Conservation (phyloP, 2,329 filamentous ascomycete species). For the Fusarium torulosum region DNA sequence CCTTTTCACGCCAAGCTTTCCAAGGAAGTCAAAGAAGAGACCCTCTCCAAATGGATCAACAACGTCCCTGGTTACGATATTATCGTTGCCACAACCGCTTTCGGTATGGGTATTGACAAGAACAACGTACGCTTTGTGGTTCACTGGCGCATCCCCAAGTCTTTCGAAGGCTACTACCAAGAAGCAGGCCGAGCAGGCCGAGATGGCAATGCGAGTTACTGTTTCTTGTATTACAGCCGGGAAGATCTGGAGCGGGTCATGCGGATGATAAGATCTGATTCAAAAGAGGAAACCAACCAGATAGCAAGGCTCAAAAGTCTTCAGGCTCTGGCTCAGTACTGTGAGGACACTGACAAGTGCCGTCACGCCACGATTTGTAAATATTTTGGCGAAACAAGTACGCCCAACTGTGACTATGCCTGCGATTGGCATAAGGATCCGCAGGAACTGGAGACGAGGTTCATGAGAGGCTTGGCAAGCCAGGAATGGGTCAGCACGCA, state of each 20-base stretch:
- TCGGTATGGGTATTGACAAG: slow-evolving; percentile 98
- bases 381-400: slow-evolving; percentile 78
- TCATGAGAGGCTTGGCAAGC: slow-evolving; percentile 66
- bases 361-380: slow-evolving; percentile 80
- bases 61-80: slow-evolving; percentile 85
- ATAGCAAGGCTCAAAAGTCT: slow-evolving; percentile 72
- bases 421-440: slow-evolving; percentile 84
- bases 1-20: slow-evolving; percentile 79
- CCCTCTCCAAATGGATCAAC: slow-evolving; percentile 77
- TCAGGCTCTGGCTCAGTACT: slow-evolving; percentile 79
- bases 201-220: slow-evolving; percentile 87
- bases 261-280: slow-evolving; percentile 63
- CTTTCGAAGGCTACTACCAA: slow-evolving; percentile 96
- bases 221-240: slow-evolving; percentile 90
- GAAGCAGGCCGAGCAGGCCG: slow-evolving; percentile 92
- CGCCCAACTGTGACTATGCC: slow-evolving; percentile 76
- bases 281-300: slow-evolving; percentile 58
- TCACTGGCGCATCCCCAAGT: slow-evolving; percentile 94
- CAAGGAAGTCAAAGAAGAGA: slow-evolving; percentile 77
- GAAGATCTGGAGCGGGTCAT: slow-evolving; percentile 85
- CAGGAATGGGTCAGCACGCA: slow-evolving; percentile 75
- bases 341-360: slow-evolving; percentile 80
- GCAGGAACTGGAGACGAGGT: slow-evolving; percentile 67
- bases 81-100: slow-evolving; percentile 94
- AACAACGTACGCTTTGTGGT: slow-evolving; percentile 93